Base-by-base conservation (phyloP, 2,329 filamentous ascomycete genomes). In the Colletotrichum lini region DNA sequence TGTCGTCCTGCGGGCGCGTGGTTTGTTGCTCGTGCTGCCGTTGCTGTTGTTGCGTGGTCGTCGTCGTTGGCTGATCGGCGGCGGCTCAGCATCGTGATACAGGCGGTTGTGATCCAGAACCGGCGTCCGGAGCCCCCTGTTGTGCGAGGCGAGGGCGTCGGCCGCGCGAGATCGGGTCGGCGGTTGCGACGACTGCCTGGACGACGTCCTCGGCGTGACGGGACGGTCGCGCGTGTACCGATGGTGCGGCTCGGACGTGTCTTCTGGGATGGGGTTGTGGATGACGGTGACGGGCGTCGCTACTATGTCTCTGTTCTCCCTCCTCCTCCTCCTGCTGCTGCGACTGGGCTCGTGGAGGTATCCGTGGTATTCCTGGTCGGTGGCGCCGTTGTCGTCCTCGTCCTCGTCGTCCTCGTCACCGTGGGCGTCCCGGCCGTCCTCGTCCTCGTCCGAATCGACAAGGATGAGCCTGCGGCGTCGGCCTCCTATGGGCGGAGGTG, bases 61-160 rank as follows among this genome's bases (percentile, higher is more conserved):
- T 8, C 65, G 68, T 68, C 65, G 45, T 53, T 68, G 65, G 58
- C 52, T 63, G 40, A 62, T 58, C 26, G 68, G 65, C 4, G 68
- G 65, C 1, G 68, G 68, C 42, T 72, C 70, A 2, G 70, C 70
- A 47, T 72, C 70, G 42, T 65, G 40, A 40, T 72, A 72, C 16
- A 72, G 15, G 5, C 56, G 60, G 8, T 56, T 35, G 1, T 65
- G 49, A n/a, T 72, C 70, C 9, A 72, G 44, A 9, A 70, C 60
- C 8, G 70, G 70, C 15, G 66, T 70, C 21, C 70, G 59, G 4
- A 68, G 45, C 23, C 52, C 68, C 7, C 26, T 53, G 42, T 68
- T 71, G 53, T 71, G 65, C 7, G 68, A 45, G 13, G 65, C 53
- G 23, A 71, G 58, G 16, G 58, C 26, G 8, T 30, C 35, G 13